Percentiles rank a stretch among this genome's conserved stretches.
These are phyloP conservation scores for Phaeolepiota aurea DNA, from an alignment of 768 basidiomycete genomes.

Conservation along the genomic window DNA sequence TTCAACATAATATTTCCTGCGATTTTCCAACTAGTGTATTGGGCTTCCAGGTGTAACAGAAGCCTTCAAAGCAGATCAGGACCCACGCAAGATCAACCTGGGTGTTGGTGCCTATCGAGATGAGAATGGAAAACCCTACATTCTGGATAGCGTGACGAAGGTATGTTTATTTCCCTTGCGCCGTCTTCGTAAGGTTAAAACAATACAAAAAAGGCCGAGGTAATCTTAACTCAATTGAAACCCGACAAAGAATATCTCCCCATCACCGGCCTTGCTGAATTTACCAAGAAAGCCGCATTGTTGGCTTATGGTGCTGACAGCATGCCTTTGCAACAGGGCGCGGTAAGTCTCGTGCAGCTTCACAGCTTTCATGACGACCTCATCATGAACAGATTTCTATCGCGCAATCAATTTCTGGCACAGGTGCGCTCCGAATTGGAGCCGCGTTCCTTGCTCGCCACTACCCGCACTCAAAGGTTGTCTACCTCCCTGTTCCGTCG, in stretches of 20 bases:
- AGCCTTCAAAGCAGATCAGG: conserved; percentile 93
- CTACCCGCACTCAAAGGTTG: conserved; percentile 78
- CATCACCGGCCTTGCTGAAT: conserved; percentile 84
- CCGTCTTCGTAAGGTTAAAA: conserved; percentile 4
- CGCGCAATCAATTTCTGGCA: conserved; percentile 95
- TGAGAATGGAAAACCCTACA: conserved; percentile 89
- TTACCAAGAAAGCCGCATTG: conserved; percentile 80
- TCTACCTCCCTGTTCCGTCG: conserved; percentile 89
- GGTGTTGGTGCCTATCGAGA: conserved; percentile 98
- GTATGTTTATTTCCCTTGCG: conserved; percentile 24
- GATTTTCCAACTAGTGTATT: not conserved
- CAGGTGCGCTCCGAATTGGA: conserved; percentile 94
- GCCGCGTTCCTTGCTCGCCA: conserved; percentile 86
- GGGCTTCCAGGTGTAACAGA: conserved; percentile 69
- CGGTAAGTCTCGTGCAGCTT: conserved; percentile 49
- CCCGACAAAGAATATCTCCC: conserved; percentile 95
- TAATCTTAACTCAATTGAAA: conserved; percentile 50
- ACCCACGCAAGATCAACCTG: conserved; percentile 91
- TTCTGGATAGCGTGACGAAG: conserved; percentile 84
- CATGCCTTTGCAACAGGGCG: conserved; percentile 56
- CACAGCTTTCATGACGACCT: too few species aligned
- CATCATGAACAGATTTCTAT: conserved; percentile 77
- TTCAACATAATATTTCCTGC: conserved; percentile 3
- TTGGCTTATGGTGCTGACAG: conserved; percentile 88
- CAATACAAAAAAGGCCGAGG: conserved; percentile 55